A percentile compares a stretch with the other conserved stretches of the same genome.
Evolutionary conservation across 2,329 filamentous ascomycete species (phyloP).

Genomic region (Ceratocystis variospora): DNA sequence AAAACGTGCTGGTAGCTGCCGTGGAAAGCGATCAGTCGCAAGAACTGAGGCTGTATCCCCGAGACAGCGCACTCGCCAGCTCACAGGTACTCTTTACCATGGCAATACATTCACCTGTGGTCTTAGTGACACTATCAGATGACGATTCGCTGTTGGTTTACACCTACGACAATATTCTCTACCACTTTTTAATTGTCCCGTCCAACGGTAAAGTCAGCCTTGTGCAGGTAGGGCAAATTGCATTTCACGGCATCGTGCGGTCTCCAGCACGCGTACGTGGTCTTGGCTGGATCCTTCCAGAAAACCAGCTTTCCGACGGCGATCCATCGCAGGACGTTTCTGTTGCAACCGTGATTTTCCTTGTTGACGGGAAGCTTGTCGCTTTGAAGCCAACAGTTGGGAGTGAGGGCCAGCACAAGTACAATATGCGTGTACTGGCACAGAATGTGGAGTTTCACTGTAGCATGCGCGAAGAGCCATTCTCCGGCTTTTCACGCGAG

Average conservation of each 20-base stretch:
- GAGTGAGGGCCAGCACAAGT: slow-evolving; percentile 74
- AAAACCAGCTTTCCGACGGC: slow-evolving; percentile 74
- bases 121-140: slow-evolving; percentile 75
- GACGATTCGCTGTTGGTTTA: slow-evolving; percentile 93
- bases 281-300: slow-evolving; percentile 89
- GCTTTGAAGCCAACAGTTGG: slow-evolving; percentile 76
- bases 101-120: slow-evolving; percentile 68
- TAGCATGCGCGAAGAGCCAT: slow-evolving; percentile 73
- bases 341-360: slow-evolving; percentile 80
- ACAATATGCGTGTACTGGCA: slow-evolving; percentile 93
- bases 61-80: slow-evolving; percentile 65
- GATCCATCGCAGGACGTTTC: slow-evolving; percentile 93
- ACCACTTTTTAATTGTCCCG: slow-evolving; percentile 81
- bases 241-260: slow-evolving; percentile 88
- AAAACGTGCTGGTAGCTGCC: slow-evolving; percentile 84
- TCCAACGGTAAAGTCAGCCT: slow-evolving; percentile 57
- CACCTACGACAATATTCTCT: slow-evolving; percentile 88
- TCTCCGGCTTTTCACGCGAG: slow-evolving; percentile 23
- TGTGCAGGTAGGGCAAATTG: slow-evolving; percentile 93
- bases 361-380: slow-evolving; percentile 96
- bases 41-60: slow-evolving; percentile 82
- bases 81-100: slow-evolving; percentile 63
- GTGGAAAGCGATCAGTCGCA: slow-evolving; percentile 75
- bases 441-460: slow-evolving; percentile 94
- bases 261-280: slow-evolving; percentile 85